Percentiles rank a stretch among this genome's conserved stretches.
Conservation (phyloP, 805 yeast species). For the Saturnispora bothae region DNA sequence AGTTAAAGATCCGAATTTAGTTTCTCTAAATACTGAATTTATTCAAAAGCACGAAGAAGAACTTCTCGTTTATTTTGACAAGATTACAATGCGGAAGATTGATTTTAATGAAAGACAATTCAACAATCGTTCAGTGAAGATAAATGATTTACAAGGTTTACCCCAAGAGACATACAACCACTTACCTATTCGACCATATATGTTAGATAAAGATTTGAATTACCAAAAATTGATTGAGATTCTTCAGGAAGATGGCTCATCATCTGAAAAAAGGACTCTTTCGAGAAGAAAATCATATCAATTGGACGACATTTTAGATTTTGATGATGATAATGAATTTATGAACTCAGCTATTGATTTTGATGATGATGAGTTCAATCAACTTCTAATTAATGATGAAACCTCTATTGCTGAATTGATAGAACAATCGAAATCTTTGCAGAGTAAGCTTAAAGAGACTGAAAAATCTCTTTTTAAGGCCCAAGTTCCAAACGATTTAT, state of each 20-base stretch:
- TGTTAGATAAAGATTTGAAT: slow-evolving; percentile 55
- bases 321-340: slow-evolving; percentile 48
- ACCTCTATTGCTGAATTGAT: slow-evolving; percentile 17
- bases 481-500: slow-evolving; percentile 16
- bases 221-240: slow-evolving; percentile 42
- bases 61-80: slow-evolving; percentile 58
- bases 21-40: slow-evolving; percentile 54
- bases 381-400: slow-evolving; percentile 15
- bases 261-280: slow-evolving; percentile 9
- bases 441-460: slow-evolving; percentile 15
- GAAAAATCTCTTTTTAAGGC: slow-evolving; percentile 14
- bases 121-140: too few relatives aligned
- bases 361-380: slow-evolving; percentile 21
- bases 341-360: slow-evolving; percentile 33
- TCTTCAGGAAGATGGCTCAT: slow-evolving; percentile 21
- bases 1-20: slow-evolving; percentile 75
- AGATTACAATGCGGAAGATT: slow-evolving; percentile 57
- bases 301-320: slow-evolving; percentile 37
- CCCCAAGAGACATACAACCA: too few relatives aligned
- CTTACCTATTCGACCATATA: slow-evolving; percentile 61
- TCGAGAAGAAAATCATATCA: slow-evolving; percentile 11
- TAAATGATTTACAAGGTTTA: too few relatives aligned
- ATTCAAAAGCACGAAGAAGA: slow-evolving; percentile 47
- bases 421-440: slow-evolving; percentile 19
- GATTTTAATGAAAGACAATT: slow-evolving; percentile 49